Conservation (phyloP, 768 basidiomycete species). For the Cubamyces lactineus region DNA sequence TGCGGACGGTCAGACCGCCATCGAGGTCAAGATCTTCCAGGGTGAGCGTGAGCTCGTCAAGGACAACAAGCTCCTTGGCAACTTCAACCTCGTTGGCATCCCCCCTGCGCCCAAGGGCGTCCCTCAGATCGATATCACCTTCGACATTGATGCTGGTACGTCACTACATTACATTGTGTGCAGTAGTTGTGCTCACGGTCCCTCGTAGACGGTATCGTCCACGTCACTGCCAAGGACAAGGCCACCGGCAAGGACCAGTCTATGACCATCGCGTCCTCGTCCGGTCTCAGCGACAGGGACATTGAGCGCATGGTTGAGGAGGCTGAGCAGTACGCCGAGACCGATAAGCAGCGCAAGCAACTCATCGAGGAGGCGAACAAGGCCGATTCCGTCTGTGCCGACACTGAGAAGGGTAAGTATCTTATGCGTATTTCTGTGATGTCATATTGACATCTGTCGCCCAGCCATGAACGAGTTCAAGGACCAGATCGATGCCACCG, state of each 20-base stretch:
- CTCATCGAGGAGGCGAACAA: slow-evolving; percentile 97
- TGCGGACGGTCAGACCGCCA: slow-evolving; percentile 98
- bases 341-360: slow-evolving; percentile 83
- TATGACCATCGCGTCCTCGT: slow-evolving; percentile 97
- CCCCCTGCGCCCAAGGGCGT: slow-evolving; percentile 80
- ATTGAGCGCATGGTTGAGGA: slow-evolving; percentile 97
- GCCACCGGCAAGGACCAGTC: slow-evolving; percentile 90
- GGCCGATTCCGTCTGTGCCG: slow-evolving; percentile 90
- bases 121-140: slow-evolving; percentile 82
- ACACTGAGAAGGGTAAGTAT: slow-evolving; percentile 89
- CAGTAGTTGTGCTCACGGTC: slow-evolving; percentile 13
- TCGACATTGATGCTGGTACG: slow-evolving; percentile 95
- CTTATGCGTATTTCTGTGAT: not conserved
- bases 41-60: slow-evolving; percentile 98
- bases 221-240: slow-evolving; percentile 95
- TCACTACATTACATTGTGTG: not conserved
- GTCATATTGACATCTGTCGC: not conserved
- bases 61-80: slow-evolving; percentile 98
- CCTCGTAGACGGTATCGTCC: slow-evolving; percentile 87
- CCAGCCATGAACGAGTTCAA: slow-evolving; percentile 96
- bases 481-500: slow-evolving; percentile 88
- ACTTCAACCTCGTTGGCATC: slow-evolving; percentile 99
- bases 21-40: slow-evolving; percentile 99
- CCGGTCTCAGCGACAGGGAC: slow-evolving; percentile 94
- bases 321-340: slow-evolving; percentile 91